A percentile compares a stretch with the other conserved stretches of the same genome.
Conservation (phyloP, 2,329 filamentous ascomycete genomes). For the Kalmusia sp. region DNA sequence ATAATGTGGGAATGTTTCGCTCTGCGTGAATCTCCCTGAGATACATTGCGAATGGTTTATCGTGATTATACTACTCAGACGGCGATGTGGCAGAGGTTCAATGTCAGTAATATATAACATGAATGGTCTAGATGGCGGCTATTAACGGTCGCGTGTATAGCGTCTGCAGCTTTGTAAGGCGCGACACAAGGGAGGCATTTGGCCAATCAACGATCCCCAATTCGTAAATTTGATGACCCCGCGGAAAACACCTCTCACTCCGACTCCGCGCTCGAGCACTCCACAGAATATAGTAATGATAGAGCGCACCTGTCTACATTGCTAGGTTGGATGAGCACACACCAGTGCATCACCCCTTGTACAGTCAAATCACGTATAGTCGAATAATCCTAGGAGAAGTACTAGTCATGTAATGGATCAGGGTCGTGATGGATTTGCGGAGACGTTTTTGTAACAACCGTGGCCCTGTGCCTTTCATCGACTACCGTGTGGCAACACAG, state of each 20-base stretch:
- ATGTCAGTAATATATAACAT: not conserved
- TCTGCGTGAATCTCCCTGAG: constrained; percentile 57
- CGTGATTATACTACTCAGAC: not conserved
- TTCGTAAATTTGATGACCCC: not conserved
- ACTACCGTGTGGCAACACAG: no score
- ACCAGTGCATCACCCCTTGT: no score
- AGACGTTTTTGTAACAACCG: no score
- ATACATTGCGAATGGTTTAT: constrained; percentile 57
- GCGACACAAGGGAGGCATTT: not conserved
- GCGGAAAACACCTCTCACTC: not conserved
- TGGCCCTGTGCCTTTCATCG: no score
- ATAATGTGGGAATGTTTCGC: constrained; percentile 56
- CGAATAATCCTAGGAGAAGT: no score
- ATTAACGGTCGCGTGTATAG: not conserved
- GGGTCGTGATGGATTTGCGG: no score
- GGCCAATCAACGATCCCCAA: not conserved
- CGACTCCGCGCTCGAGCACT: no score
- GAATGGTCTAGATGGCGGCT: not conserved
- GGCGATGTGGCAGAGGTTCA: not conserved
- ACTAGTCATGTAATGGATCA: no score
- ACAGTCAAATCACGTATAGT: no score
- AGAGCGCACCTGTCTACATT: no score
- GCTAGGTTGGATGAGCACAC: no score
- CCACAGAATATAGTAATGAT: no score
- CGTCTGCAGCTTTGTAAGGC: not conserved